These are phyloP conservation scores for Gossypium sturtianum DNA, from an alignment of 345 rosid genomes.

Conservation along the genomic window DNA sequence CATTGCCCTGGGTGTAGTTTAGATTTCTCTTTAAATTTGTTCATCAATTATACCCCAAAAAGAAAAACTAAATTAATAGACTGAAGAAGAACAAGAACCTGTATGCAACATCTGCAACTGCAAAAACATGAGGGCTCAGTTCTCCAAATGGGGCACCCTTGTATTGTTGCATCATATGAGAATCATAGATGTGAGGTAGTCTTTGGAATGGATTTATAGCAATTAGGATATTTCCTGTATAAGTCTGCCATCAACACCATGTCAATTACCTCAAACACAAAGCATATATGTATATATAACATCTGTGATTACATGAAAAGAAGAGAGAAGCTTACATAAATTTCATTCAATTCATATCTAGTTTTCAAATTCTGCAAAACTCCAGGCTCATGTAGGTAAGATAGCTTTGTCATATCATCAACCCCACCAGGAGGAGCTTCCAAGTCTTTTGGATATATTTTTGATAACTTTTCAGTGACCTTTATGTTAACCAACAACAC, in stretches of 20 bases:
- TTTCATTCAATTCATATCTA: slow-evolving; percentile 89
- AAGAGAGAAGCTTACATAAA: slow-evolving; percentile 52
- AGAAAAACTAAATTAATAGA: neutral
- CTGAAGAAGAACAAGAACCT: slow-evolving; percentile 5
- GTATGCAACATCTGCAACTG: slow-evolving; percentile 21
- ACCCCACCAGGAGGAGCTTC: slow-evolving; percentile 96
- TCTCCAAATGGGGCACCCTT: slow-evolving; percentile 20
- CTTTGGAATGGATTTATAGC: slow-evolving; percentile 21
- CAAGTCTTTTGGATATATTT: slow-evolving; percentile 70
- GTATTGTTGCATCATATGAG: slow-evolving; percentile 21
- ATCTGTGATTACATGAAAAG: neutral
- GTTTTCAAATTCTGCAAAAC: slow-evolving; percentile 71
- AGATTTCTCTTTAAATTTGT: neutral
- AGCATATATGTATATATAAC: neutral
- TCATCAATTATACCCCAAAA: neutral
- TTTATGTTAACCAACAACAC: slow-evolving; percentile 18
- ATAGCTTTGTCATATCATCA: slow-evolving; percentile 95
- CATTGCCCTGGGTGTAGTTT: slow-evolving; percentile 49
- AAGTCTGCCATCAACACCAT: slow-evolving; percentile 10
- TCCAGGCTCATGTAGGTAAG: slow-evolving; percentile 95
- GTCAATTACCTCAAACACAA: neutral
- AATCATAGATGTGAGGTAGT: slow-evolving; percentile 15
- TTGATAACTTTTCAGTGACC: slow-evolving; percentile 63
- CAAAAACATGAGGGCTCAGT: slow-evolving; percentile 22
- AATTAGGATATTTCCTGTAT: slow-evolving; percentile 16